These are phyloP conservation scores for Diutina rugosa DNA, from an alignment of 1,139 yeast species.

Conservation along the genomic window DNA sequence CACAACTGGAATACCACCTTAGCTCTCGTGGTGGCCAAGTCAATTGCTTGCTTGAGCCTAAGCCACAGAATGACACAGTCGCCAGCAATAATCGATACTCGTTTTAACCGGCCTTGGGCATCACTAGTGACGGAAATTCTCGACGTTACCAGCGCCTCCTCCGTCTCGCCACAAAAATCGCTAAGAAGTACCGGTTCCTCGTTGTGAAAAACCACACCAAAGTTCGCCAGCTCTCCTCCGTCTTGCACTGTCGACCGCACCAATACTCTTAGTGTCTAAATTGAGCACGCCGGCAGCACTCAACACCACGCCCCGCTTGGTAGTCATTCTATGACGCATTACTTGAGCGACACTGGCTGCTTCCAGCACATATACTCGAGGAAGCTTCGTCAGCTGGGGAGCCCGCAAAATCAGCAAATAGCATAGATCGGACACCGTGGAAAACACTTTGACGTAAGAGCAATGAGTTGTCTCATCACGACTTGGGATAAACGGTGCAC, in stretches of 20 bases:
- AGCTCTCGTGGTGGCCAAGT: background rate
- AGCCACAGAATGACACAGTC: background rate
- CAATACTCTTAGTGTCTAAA: conserved; percentile 11
- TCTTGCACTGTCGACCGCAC: conserved; percentile 4
- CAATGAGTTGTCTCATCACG: no score
- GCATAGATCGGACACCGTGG: conserved; percentile 63
- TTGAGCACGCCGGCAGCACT: conserved; percentile 19
- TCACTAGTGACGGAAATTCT: conserved; percentile 12
- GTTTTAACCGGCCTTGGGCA: background rate
- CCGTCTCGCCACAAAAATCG: conserved; percentile 73
- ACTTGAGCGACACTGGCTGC: conserved; percentile 28
- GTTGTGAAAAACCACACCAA: conserved; percentile 41
- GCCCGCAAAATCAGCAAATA: conserved; percentile 63
- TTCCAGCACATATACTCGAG: conserved; percentile 53
- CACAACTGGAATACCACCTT: no score
- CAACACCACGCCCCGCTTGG: conserved; percentile 34
- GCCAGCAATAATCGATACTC: background rate
- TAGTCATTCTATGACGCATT: conserved; percentile 38
- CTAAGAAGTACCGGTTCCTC: conserved; percentile 28
- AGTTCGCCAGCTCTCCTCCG: conserved; percentile 42
- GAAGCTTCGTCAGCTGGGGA: conserved; percentile 45
- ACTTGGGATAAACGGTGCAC: no score
- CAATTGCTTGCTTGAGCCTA: background rate
- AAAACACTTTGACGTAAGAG: conserved; percentile 51
- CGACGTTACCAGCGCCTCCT: conserved; percentile 38